These are phyloP conservation scores for Kondoa malvinella DNA, from an alignment of 768 basidiomycete species.

Conservation along the genomic window DNA sequence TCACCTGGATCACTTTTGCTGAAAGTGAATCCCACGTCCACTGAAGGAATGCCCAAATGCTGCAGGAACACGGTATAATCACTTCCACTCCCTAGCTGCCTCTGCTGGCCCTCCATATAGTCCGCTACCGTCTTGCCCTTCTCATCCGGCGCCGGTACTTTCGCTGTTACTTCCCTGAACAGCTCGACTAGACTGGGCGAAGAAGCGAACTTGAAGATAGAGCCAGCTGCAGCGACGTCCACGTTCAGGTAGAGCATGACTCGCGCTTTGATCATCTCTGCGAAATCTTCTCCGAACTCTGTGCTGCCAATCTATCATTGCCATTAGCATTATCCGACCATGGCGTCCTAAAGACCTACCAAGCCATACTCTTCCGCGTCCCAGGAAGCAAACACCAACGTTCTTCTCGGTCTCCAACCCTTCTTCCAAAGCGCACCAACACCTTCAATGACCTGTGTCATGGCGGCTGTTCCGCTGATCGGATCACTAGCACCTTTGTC, in stretches of 20 bases:
- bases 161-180: constrained; percentile 48
- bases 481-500: constrained; percentile 60
- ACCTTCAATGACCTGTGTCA: constrained; percentile 60
- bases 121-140: constrained; percentile 47
- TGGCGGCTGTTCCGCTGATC: constrained; percentile 57
- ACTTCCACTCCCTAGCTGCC: constrained; percentile 47
- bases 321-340: constrained; percentile 20
- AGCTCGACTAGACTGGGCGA: constrained; percentile 73
- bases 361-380: constrained; percentile 45
- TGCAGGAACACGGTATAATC: constrained; percentile 89
- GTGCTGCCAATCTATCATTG: constrained; percentile 63
- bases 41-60: constrained; percentile 44
- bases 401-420: constrained; percentile 72
- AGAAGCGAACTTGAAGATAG: constrained; percentile 43
- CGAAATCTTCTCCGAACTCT: constrained; percentile 87
- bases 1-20: constrained; percentile 32
- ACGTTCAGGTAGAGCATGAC: constrained; percentile 78
- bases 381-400: constrained; percentile 57
- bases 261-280: constrained; percentile 57
- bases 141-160: constrained; percentile 48
- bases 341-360: too few relatives aligned
- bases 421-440: constrained; percentile 48
- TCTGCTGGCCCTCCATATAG: constrained; percentile 2
- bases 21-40: constrained; percentile 30
- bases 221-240: constrained; percentile 39